Conservation (phyloP, 140 eudicot species). For the Cichorium intybus region DNA sequence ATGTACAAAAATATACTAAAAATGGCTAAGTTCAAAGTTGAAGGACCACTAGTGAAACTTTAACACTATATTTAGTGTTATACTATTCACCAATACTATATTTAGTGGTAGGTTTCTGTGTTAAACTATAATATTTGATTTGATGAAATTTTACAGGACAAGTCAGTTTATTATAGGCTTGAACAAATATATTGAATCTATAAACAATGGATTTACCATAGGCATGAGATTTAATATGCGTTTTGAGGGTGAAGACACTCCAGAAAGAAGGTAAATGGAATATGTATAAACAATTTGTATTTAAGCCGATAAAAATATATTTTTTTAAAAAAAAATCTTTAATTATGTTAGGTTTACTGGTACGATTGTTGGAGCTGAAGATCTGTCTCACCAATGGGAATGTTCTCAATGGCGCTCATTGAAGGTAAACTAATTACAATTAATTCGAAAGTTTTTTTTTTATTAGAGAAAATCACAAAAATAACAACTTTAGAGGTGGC, state of each 20-base stretch:
- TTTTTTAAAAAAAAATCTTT: neutral
- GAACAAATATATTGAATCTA: conserved; percentile 77
- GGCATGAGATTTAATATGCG: conserved; percentile 91
- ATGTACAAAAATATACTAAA: too few species aligned
- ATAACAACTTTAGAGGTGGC: too few species aligned
- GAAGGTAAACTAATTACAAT: conserved; percentile 39
- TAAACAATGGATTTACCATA: conserved; percentile 49
- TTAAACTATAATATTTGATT: neutral
- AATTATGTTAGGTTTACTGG: conserved; percentile 67
- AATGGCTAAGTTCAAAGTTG: too few species aligned
- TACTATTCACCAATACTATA: too few species aligned
- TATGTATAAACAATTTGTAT: neutral
- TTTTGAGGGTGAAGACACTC: conserved; percentile 95
- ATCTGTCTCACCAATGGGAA: conserved; percentile 66
- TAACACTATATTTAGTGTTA: too few species aligned
- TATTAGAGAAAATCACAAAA: too few species aligned
- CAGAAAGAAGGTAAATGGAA: conserved; percentile 66
- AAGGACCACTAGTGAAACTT: too few species aligned
- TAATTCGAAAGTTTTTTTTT: neutral
- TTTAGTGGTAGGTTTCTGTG: neutral
- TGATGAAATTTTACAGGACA: conserved; percentile 39
- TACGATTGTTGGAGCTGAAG: conserved; percentile 73
- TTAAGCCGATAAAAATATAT: neutral
- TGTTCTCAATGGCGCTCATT: conserved; percentile 78
- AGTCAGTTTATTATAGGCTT: conserved; percentile 86